Conservation (phyloP, 805 yeast genomes). For the Tetrapisispora namnaoensis region DNA sequence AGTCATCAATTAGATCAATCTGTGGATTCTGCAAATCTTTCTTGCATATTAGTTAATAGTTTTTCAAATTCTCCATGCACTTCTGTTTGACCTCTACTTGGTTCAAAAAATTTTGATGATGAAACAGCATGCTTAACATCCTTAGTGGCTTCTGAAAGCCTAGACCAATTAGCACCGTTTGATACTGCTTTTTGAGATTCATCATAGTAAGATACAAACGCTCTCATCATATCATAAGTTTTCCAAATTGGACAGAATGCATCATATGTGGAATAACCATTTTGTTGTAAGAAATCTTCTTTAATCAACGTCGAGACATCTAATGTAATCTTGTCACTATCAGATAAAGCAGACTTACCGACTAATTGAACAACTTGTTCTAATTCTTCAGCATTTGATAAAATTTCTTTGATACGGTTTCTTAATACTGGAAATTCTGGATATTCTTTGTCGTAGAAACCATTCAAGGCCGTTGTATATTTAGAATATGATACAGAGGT, state of each 20-base stretch:
- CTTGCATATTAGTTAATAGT: slow-evolving; percentile 65
- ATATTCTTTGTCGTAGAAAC: slow-evolving; percentile 74
- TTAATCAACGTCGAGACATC: slow-evolving; percentile 88
- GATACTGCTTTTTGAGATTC: slow-evolving; percentile 97
- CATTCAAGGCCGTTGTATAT: slow-evolving; percentile 79
- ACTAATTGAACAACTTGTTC: slow-evolving; percentile 99
- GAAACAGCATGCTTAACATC: slow-evolving; percentile 92
- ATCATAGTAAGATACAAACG: slow-evolving; percentile 81
- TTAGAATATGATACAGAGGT: slow-evolving; percentile 95
- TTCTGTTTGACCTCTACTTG: slow-evolving; percentile 78
- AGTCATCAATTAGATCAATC: slow-evolving; percentile 40
- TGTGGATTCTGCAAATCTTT: slow-evolving; percentile 90
- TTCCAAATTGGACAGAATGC: slow-evolving; percentile 99
- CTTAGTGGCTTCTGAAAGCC: slow-evolving; percentile 76
- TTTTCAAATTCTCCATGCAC: slow-evolving; percentile 68
- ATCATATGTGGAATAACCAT: slow-evolving; percentile 96
- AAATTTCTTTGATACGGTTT: slow-evolving; percentile 85
- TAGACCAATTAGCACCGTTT: slow-evolving; percentile 90
- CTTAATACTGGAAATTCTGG: slow-evolving; percentile 89
- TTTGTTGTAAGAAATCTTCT: slow-evolving; percentile 98
- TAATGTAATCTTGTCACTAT: slow-evolving; percentile 90
- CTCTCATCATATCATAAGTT: slow-evolving; percentile 96
- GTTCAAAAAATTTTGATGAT: slow-evolving; percentile 92
- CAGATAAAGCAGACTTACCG: slow-evolving; percentile 96
- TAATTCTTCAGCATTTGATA: slow-evolving; percentile 94